Percentiles rank a stretch among this genome's conserved stretches.
Conservation (phyloP, 176 grass and related monocot species). For the Thalia dealbata region DNA sequence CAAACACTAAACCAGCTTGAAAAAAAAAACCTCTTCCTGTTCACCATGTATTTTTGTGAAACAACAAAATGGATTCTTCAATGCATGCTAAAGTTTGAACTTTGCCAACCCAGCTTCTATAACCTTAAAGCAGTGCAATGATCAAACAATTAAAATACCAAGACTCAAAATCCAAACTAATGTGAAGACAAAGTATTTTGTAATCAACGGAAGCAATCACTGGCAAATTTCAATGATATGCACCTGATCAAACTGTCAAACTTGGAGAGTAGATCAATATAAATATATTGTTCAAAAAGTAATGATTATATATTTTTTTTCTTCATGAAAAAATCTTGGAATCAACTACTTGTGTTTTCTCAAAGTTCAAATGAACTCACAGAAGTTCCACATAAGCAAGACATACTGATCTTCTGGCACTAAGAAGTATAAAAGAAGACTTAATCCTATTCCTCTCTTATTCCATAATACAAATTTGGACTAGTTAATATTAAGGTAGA, state of each 20-base stretch:
- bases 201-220: neutral
- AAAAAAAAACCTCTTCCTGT: too few relatives aligned
- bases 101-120: neutral
- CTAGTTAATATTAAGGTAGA: neutral
- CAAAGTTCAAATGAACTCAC: neutral
- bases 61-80: too few relatives aligned
- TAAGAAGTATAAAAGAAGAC: neutral
- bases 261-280: too few relatives aligned
- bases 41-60: too few relatives aligned
- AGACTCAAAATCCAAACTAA: too few relatives aligned
- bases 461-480: neutral
- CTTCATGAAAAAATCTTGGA: neutral
- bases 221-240: neutral
- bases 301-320: too few relatives aligned
- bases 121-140: neutral
- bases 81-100: too few relatives aligned
- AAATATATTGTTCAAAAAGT: neutral
- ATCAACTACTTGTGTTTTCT: neutral
- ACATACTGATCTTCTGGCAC: neutral
- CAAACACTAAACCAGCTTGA: too few relatives aligned
- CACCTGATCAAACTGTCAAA: neutral
- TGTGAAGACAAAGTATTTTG: too few relatives aligned
- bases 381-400: neutral
- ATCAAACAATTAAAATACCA: neutral
- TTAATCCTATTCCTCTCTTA: neutral